Evolutionary conservation across 768 basidiomycete genomes (phyloP).

Genomic region (Jaapia argillacea): DNA sequence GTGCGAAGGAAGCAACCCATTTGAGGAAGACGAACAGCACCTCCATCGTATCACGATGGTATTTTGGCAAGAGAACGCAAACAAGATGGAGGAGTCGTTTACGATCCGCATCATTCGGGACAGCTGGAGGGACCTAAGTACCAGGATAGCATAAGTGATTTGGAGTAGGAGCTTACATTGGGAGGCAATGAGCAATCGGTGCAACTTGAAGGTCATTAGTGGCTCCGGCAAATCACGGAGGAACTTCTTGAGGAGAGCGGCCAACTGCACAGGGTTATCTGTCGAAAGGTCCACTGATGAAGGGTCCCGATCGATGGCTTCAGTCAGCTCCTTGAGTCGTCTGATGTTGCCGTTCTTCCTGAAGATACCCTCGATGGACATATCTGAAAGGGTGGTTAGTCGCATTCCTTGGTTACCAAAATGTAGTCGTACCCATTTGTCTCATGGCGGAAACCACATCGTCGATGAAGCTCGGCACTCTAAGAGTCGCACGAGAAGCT

Average conservation of each 20-base stretch:
- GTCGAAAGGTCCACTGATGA: constrained; percentile 84
- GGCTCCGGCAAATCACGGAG: constrained; percentile 94
- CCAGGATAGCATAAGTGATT: constrained; percentile 2
- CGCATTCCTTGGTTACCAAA: neutral
- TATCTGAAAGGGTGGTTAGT: constrained; percentile 47
- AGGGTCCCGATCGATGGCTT: constrained; percentile 91
- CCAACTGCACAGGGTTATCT: constrained; percentile 95
- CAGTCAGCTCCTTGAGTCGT: constrained; percentile 81
- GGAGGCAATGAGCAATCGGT: constrained; percentile 78
- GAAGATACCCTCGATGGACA: constrained; percentile 99
- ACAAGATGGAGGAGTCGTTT: constrained; percentile 79
- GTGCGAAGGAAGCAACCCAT: constrained; percentile 99
- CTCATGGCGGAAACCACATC: constrained; percentile 98
- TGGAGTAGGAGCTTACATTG: constrained; percentile 54
- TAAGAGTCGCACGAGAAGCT: constrained; percentile 71
- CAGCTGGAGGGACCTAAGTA: constrained; percentile 31
- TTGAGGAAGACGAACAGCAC: constrained; percentile 97
- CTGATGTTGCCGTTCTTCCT: constrained; percentile 97
- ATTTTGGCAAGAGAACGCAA: constrained; percentile 80
- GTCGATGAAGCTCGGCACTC: constrained; percentile 96
- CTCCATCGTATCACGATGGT: constrained; percentile 95
- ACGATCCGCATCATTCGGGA: constrained; percentile 69
- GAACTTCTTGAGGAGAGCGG: constrained; percentile 95
- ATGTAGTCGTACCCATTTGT: constrained; percentile 87
- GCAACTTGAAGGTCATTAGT: constrained; percentile 88